Evolutionary conservation across 192 early-diverging fungal species (phyloP).

Genomic region (Entophlyctis luteolus): DNA sequence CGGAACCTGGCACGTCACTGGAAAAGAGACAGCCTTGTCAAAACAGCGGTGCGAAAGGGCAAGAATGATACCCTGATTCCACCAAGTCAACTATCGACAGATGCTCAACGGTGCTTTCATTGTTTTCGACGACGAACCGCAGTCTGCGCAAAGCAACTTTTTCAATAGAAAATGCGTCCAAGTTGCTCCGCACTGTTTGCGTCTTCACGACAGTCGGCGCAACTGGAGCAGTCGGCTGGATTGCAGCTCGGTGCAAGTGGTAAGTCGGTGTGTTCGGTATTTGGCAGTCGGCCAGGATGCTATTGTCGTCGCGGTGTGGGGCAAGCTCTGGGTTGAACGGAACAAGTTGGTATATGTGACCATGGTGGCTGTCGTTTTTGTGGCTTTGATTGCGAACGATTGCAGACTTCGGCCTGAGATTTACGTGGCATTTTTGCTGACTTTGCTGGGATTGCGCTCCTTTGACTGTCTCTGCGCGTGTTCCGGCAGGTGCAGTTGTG

Average conservation of each 20-base stretch:
- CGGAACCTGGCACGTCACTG: conserved; percentile 32
- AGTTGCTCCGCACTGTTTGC: conserved; percentile 35
- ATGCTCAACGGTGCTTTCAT: conserved; percentile 38
- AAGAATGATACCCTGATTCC: conserved; percentile 31
- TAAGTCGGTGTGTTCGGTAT: background rate
- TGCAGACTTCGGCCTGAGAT: too few relatives aligned
- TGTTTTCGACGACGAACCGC: conserved; percentile 43
- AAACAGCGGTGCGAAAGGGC: background rate
- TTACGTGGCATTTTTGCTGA: too few relatives aligned
- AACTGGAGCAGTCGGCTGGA: conserved; percentile 6
- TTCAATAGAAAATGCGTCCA: conserved; percentile 41
- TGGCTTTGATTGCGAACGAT: too few relatives aligned
- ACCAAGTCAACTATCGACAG: conserved; percentile 41
- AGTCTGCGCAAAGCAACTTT: conserved; percentile 44
- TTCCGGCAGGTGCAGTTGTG: too few relatives aligned
- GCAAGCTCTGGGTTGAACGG: too few relatives aligned
- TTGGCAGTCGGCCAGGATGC: background rate
- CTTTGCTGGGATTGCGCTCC: too few relatives aligned
- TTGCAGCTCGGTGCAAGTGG: background rate
- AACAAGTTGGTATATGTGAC: background rate
- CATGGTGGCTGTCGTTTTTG: background rate
- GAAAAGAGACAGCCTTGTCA: background rate
- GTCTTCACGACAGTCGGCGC: conserved; percentile 19
- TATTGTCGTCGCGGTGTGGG: background rate
- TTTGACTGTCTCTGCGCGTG: too few relatives aligned